These are phyloP conservation scores for Hyphodiscus sp. DNA, from an alignment of 2,329 filamentous ascomycete genomes.

Conservation along the genomic window DNA sequence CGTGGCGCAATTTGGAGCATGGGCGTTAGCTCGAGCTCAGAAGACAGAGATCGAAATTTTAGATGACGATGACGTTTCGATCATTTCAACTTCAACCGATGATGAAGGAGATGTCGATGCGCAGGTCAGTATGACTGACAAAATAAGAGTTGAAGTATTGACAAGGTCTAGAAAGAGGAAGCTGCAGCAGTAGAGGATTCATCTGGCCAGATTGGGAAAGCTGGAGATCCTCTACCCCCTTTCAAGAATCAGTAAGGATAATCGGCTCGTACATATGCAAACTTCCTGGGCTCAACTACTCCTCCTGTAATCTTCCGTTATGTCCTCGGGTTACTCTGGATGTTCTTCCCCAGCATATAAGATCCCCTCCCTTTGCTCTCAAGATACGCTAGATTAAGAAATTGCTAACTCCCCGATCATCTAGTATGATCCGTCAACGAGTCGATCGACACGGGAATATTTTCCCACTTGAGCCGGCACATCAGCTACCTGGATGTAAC, in stretches of 20 bases:
- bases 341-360: too few species aligned
- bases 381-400: too few species aligned
- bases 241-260: conserved; percentile 57
- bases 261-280: too few species aligned
- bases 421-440: conserved; percentile 77
- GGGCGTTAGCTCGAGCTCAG: conserved; percentile 80
- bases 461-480: conserved; percentile 56
- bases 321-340: too few species aligned
- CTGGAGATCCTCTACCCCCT: conserved; percentile 72
- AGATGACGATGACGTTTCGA: conserved; percentile 69
- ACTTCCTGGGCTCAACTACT: too few species aligned
- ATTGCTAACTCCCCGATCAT: too few species aligned
- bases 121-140: conserved; percentile 18
- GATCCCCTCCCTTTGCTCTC: too few species aligned
- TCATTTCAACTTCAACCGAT: conserved; percentile 58
- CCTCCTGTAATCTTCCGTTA: too few species aligned
- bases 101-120: conserved; percentile 28
- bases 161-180: conserved; percentile 3
- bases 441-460: conserved; percentile 74
- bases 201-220: conserved; percentile 60
- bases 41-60: conserved; percentile 72
- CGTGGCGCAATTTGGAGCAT: conserved; percentile 87
- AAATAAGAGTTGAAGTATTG: background rate
- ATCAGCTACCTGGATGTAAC: conserved; percentile 58
- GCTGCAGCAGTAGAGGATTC: conserved; percentile 3